Percentiles rank a stretch among this genome's conserved stretches.
These are phyloP conservation scores for Saturnispora sanitii DNA, from an alignment of 805 yeast species.

Conservation along the genomic window DNA sequence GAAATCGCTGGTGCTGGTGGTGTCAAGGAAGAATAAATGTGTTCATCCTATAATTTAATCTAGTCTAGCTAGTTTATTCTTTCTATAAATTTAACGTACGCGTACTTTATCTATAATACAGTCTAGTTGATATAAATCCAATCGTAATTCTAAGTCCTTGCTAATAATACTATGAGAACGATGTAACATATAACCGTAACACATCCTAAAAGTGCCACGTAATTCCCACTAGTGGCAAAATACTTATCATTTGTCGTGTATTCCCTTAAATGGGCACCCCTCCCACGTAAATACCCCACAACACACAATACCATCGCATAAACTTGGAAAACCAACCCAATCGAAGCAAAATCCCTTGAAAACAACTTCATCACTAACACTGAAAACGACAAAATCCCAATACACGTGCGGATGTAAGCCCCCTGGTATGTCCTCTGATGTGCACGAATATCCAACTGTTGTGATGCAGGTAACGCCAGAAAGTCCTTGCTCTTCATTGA, in stretches of 20 bases:
- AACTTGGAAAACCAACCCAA: constrained; percentile 56
- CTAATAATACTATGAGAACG: constrained; percentile 40
- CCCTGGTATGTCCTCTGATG: constrained; percentile 82
- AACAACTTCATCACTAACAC: constrained; percentile 57
- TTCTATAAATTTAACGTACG: no score
- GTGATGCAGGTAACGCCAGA: constrained; percentile 27
- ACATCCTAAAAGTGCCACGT: constrained; percentile 41
- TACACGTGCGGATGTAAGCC: constrained; percentile 65
- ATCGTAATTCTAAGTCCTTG: constrained; percentile 27
- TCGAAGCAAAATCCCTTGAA: constrained; percentile 49
- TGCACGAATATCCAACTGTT: constrained; percentile 48
- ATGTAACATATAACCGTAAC: constrained; percentile 44
- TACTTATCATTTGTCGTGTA: constrained; percentile 17
- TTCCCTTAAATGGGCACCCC: constrained; percentile 21
- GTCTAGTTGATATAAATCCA: no score
- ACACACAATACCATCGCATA: constrained; percentile 42
- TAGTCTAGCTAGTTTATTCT: no score
- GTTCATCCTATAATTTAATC: background rate
- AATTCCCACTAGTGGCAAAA: constrained; percentile 53
- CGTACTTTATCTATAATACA: no score
- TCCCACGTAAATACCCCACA: constrained; percentile 28
- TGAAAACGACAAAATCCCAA: constrained; percentile 57
- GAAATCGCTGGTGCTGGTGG: constrained; percentile 85
- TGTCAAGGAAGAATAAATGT: constrained; percentile 65
- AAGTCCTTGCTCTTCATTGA: no score